A percentile compares a stretch with the other conserved stretches of the same genome.
Conservation (phyloP, 441 rosid species). For the Erodium chrysanthum region DNA sequence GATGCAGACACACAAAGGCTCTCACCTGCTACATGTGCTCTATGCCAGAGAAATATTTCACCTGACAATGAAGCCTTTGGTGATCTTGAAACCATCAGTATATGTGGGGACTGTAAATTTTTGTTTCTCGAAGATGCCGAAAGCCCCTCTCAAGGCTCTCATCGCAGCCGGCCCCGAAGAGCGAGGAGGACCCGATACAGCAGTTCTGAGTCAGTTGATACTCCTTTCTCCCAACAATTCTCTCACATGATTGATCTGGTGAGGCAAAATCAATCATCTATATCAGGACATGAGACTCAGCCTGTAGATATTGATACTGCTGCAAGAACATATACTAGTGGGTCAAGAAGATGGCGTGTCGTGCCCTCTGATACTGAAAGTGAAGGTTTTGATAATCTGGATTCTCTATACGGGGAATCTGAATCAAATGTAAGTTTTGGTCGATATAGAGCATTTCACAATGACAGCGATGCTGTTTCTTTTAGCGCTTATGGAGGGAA, state of each 20-base stretch:
- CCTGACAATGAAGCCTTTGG: conserved; percentile 33
- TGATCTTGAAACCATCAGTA: conserved; percentile 35
- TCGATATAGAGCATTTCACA: conserved; percentile 37
- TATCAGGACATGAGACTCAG: conserved; percentile 34
- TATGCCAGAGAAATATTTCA: conserved; percentile 46
- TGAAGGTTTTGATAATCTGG: conserved; percentile 53
- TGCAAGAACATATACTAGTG: conserved; percentile 31
- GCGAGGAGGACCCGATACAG: conserved; percentile 41
- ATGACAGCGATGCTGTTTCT: conserved; percentile 65
- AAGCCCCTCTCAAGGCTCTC: conserved; percentile 34
- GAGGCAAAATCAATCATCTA: conserved; percentile 44
- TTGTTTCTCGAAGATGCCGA: conserved; percentile 59
- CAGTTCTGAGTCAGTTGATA: conserved; percentile 59
- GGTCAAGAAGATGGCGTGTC: conserved; percentile 54
- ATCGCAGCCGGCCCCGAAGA: conserved; percentile 31
- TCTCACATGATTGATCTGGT: conserved; percentile 41
- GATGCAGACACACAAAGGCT: conserved; percentile 28
- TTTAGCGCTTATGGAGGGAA: conserved; percentile 41
- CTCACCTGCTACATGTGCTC: conserved; percentile 35
- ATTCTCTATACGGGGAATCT: conserved; percentile 48
- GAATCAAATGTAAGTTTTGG: conserved; percentile 54
- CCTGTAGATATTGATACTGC: conserved; percentile 30
- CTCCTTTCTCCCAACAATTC: conserved; percentile 46
- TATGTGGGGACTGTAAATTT: conserved; percentile 81
- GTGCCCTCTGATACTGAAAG: conserved; percentile 66